Conservation (phyloP, 495 filamentous ascomycete genomes). For the Podospora conica region DNA sequence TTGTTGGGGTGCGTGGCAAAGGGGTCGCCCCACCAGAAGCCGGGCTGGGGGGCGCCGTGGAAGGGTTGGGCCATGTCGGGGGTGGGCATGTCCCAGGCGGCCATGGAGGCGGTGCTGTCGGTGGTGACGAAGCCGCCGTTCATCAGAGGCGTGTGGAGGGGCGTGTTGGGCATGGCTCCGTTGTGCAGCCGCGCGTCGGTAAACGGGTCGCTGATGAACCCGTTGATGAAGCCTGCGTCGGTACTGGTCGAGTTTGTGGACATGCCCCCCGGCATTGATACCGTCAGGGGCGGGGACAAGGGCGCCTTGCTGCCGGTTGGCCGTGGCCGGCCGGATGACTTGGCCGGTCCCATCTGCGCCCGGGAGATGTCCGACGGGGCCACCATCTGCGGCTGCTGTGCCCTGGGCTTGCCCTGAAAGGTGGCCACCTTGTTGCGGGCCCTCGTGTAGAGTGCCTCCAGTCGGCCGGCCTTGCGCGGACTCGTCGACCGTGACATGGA, state of each 20-base stretch:
- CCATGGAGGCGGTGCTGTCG: not conserved
- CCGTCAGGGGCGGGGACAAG: slow-evolving; percentile 33
- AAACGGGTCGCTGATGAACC: slow-evolving; percentile 37
- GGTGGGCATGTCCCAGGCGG: slow-evolving; percentile 10
- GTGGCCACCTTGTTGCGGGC: slow-evolving; percentile 27
- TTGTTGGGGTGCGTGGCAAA: not conserved
- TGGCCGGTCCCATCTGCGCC: slow-evolving; percentile 17
- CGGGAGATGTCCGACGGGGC: slow-evolving; percentile 17
- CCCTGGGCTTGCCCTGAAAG: slow-evolving; percentile 13
- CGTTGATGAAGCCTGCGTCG: slow-evolving; percentile 22
- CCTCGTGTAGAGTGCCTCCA: slow-evolving; percentile 23
- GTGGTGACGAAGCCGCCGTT: not conserved
- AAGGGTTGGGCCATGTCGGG: slow-evolving; percentile 11
- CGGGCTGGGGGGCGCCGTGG: slow-evolving; percentile 1
- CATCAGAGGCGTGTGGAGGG: slow-evolving; percentile 25
- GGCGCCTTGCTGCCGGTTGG: slow-evolving; percentile 17
- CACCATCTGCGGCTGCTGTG: slow-evolving; percentile 5
- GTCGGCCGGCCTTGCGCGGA: slow-evolving; percentile 23
- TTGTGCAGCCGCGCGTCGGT: slow-evolving; percentile 12
- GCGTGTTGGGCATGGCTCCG: slow-evolving; percentile 23
- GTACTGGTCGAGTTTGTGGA: slow-evolving; percentile 7
- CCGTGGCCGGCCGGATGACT: slow-evolving; percentile 7
- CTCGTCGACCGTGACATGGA: slow-evolving; percentile 12
- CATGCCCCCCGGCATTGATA: slow-evolving; percentile 21
- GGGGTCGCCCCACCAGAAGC: slow-evolving; percentile 2